Conservation (phyloP, 176 grass and related monocot genomes). For the Musa acuminata region DNA sequence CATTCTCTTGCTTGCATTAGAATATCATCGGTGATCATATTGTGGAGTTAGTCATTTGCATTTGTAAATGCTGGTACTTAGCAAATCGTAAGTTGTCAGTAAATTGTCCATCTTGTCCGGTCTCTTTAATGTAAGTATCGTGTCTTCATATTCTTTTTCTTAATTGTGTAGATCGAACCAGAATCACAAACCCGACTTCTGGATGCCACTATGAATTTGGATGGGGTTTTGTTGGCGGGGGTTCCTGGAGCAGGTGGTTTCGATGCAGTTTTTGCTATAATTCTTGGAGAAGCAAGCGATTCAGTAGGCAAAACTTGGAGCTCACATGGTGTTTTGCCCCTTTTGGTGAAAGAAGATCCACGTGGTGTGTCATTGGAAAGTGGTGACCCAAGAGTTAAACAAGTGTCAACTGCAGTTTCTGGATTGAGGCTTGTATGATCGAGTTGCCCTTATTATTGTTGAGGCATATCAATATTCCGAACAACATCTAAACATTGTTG, state of each 20-base stretch:
- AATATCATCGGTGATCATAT: too few relatives aligned
- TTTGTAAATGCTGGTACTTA: too few relatives aligned
- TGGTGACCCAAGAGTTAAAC: constrained; percentile 74
- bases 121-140: not conserved
- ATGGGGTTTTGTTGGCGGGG: constrained; percentile 80
- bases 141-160: not conserved
- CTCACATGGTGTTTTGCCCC: constrained; percentile 57
- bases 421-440: too few relatives aligned
- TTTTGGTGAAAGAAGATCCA: constrained; percentile 68
- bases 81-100: not conserved
- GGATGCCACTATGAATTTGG: constrained; percentile 71
- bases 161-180: constrained; percentile 63
- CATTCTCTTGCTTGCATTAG: too few relatives aligned
- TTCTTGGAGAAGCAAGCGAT: constrained; percentile 62
- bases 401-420: constrained; percentile 62
- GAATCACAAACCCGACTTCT: constrained; percentile 69
- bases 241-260: constrained; percentile 87
- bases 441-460: too few relatives aligned
- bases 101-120: too few relatives aligned
- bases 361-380: constrained; percentile 72
- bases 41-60: too few relatives aligned
- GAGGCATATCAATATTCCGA: too few relatives aligned
- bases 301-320: constrained; percentile 52
- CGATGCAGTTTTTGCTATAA: constrained; percentile 77
- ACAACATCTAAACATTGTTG: too few relatives aligned